Evolutionary conservation across 106 monocot genomes (phyloP).

Genomic region (Narthecium ossifragum): DNA sequence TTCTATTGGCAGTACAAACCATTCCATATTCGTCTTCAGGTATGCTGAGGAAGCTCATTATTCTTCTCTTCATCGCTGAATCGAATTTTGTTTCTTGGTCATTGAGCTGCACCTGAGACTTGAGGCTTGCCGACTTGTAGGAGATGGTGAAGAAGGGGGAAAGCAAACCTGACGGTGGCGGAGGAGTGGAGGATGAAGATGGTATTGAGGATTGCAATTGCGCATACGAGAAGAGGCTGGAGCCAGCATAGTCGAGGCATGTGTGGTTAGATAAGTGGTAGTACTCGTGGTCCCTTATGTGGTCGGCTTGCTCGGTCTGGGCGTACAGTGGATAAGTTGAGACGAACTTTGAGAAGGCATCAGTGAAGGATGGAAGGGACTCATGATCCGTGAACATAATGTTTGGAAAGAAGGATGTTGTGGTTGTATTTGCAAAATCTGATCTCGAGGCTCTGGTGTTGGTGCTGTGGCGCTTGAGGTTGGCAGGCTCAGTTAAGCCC

Average conservation of each 20-base stretch:
- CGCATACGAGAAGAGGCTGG: slow-evolving; percentile 56
- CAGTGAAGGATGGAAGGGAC: slow-evolving; percentile 47
- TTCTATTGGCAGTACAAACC: slow-evolving; percentile 55
- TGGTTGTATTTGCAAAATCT: slow-evolving; percentile 37
- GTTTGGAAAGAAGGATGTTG: slow-evolving; percentile 37
- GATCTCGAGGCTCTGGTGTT: slow-evolving; percentile 28
- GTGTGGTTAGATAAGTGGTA: slow-evolving; percentile 46
- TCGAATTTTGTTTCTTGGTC: slow-evolving; percentile 21
- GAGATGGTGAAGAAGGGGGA: slow-evolving; percentile 48
- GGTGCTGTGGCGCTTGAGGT: slow-evolving; percentile 22
- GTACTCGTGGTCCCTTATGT: slow-evolving; percentile 45
- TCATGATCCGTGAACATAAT: slow-evolving; percentile 69
- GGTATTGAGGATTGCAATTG: slow-evolving; percentile 27
- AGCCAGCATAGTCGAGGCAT: slow-evolving; percentile 72
- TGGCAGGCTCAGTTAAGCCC: too few species aligned
- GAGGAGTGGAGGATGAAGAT: slow-evolving; percentile 1
- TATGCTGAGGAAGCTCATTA: slow-evolving; percentile 53
- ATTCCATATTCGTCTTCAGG: slow-evolving; percentile 45
- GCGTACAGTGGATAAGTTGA: slow-evolving; percentile 47
- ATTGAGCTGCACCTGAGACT: slow-evolving; percentile 24
- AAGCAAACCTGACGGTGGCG: background rate
- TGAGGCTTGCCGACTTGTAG: slow-evolving; percentile 46
- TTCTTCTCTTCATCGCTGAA: slow-evolving; percentile 34
- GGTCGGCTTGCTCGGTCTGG: slow-evolving; percentile 37
- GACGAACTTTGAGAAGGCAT: slow-evolving; percentile 50